Base-by-base conservation (phyloP, 306 rosid genomes). In the Spatholobus suberectus region DNA sequence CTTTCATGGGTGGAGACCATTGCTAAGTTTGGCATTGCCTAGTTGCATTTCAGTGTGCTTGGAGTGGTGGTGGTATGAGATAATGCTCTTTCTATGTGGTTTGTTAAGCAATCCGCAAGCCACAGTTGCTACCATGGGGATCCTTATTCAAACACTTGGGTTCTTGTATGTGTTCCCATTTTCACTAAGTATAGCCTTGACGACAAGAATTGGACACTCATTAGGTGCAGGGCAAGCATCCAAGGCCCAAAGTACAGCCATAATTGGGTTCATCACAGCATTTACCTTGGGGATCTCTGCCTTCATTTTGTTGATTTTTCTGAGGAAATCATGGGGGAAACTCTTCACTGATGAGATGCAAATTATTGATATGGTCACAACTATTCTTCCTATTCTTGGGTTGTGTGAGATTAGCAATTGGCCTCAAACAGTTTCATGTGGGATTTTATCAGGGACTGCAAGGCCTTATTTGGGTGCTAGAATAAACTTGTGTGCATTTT, bases 11-110 rank as follows among this genome's bases (percentile, higher is more conserved):
- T 96, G 99, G 98, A 63, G 20, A 62, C 97, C 97, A 5, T 57
- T 95, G 84, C 69, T 95, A 21, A 86, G 85, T 3, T 80, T 96
- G 27, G 96, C 99, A 27, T 10, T 93, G 5, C 98, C 98, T 8
- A 96, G 97, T 20, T 90, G 96, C 17, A 47, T 90, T 7, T 89
- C 98, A 0, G 86, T 96, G 57, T 96, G 99, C 86, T 83, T 96
- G 85, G 99, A 96, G 69, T 93, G 98, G 98, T 96, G 99, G 99
- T 96, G 98, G 97, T 96, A 96, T 40, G 99, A 96, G 83, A 90
- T 96, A 14, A 92, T 96, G 98, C 63, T 96, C 62, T 94, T 96
- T 63, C 85, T 93, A 0, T 96, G 99, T 71, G 98, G 98, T 0
- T n/a, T 91, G 18, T 78, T 96, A 21, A 87, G 86, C 4, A 86